phyloP scores from a whole-genome alignment of 352 stramenopile species.

The Phytopythium helicoides region DNA sequence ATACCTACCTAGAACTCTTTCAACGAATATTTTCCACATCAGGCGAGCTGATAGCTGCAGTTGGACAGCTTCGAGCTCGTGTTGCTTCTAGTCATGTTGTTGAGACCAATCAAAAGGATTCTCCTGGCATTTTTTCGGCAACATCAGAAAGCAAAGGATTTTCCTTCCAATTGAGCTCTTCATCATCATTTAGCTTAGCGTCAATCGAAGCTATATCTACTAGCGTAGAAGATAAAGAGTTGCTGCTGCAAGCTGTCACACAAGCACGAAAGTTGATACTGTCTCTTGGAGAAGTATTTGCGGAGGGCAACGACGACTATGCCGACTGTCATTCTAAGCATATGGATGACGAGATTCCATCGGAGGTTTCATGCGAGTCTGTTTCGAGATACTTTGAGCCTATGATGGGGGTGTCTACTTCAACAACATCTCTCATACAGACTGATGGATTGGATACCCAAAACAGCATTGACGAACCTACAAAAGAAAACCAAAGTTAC shows the following conservation, averaged over 20 bases:
- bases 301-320: no score
- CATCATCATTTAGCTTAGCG: neutral
- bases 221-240: conserved; percentile 1
- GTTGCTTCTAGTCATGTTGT: neutral
- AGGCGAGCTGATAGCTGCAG: conserved; percentile 23
- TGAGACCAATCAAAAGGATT: no score
- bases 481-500: no score
- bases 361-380: no score
- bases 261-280: conserved; percentile 23
- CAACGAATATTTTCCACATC: conserved; percentile 19
- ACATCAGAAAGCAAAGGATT: no score
- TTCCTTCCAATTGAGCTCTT: neutral
- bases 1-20: no score
- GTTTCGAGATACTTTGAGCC: no score
- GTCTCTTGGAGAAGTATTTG: conserved; percentile 24
- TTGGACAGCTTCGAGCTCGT: conserved; percentile 5
- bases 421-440: neutral
- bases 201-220: neutral
- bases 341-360: neutral
- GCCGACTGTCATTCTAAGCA: neutral
- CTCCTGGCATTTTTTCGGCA: no score
- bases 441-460: neutral
- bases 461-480: neutral
- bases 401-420: neutral
- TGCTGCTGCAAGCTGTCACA: conserved; percentile 26